phyloP scores from a whole-genome alignment of 1,284 basidiomycete genomes.

The Dichomitus squalens region DNA sequence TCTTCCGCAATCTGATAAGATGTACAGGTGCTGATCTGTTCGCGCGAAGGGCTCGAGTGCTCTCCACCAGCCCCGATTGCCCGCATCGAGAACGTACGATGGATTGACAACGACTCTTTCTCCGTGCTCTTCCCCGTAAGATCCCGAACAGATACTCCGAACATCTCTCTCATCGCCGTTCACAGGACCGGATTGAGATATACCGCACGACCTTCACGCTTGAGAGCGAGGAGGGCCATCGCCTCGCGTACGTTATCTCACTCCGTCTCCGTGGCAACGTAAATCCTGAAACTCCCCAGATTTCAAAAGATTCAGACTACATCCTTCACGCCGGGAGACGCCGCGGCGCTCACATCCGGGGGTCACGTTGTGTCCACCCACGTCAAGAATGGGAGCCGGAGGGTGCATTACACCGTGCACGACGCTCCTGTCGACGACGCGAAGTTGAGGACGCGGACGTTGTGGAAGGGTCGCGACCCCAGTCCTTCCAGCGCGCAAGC shows the following conservation, averaged over 20 bases:
- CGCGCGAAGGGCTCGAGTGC: neutral
- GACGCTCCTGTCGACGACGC: neutral
- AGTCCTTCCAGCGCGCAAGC: neutral
- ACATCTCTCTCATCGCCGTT: neutral
- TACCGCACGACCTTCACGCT: constrained; percentile 33
- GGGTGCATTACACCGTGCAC: constrained; percentile 22
- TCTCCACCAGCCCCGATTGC: constrained; percentile 14
- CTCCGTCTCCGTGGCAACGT: neutral
- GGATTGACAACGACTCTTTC: constrained; percentile 39
- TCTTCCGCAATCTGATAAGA: neutral
- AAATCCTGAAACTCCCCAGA: constrained; percentile 10
- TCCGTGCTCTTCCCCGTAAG: constrained; percentile 8
- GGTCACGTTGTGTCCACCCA: constrained; percentile 26
- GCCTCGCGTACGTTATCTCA: neutral
- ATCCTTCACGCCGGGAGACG: constrained; percentile 16
- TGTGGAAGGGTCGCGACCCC: constrained; percentile 34
- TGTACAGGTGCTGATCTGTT: constrained; percentile 12
- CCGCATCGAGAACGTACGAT: constrained; percentile 39
- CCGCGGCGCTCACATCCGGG: constrained; percentile 10
- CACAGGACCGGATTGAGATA: constrained; percentile 47
- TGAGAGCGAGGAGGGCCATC: constrained; percentile 20
- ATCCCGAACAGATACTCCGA: neutral
- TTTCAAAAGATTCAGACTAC: constrained; percentile 14
- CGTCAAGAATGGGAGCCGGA: constrained; percentile 26
- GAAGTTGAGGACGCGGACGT: constrained; percentile 3